Evolutionary conservation across 2,329 filamentous ascomycete genomes (phyloP), one percentile per base, ranked within the genome.

Genomic region (Talaromyces pinophilus): DNA sequence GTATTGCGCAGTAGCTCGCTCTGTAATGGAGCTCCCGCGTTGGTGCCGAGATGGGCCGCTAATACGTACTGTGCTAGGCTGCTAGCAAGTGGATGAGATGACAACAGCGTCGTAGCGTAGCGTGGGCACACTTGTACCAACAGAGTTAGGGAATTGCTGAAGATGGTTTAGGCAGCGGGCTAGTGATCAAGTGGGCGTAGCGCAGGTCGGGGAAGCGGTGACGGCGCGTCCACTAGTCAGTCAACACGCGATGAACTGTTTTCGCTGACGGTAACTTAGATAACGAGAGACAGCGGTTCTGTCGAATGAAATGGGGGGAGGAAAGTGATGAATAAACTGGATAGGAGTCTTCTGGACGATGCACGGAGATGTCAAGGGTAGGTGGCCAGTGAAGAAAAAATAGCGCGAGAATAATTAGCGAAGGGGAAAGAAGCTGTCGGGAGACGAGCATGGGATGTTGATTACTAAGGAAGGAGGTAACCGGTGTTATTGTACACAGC

Each of bases 151-250:
- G 28, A 64, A 55, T 55, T 67, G 65, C 70, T 71, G 67, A 68
- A 68, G 69, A 70, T 55, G 70, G 69, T 38, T 68, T 70, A 73
- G 69, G 70, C 67, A 57, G 68, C 70, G 67, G 63, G 65, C 68
- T 78, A 78, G 69, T 68, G 66, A 67, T 70, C 68, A 75, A 76
- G 68, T 59, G 66, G 74, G 71, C 65, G 71, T 78, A 78, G 76
- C 70, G 76, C 70, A 77, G 50, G 73, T 73, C 71, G 76, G 76
- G 75, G 71, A 72, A 73, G 67, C 73, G 72, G 70, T 68, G 68
- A 72, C 64, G 67, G 67, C 69, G 69, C 70, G 73, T 75, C 72
- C 72, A 72, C 71, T 38, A 57, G 54, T 25, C 54, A 57, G 54
- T 25, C 54, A 38, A 57, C 54, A 57, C 54, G 54, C 54, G 54